A percentile compares a stretch with the other conserved stretches of the same genome.
These are phyloP conservation scores for Paxillus ammoniavirescens DNA, from an alignment of 768 basidiomycete species.

Conservation along the genomic window DNA sequence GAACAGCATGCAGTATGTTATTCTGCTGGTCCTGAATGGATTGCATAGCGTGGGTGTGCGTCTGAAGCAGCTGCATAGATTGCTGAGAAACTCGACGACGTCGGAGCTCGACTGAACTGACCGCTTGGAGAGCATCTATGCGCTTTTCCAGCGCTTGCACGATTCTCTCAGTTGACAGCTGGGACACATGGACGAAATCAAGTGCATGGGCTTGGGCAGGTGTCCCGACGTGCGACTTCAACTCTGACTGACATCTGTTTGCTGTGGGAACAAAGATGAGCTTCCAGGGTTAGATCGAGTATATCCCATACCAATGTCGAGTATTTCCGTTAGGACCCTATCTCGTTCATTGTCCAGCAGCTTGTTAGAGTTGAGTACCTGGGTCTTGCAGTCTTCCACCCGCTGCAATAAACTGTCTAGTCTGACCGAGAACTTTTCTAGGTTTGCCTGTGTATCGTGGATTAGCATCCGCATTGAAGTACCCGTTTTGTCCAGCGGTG, in stretches of 20 bases:
- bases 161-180: constrained; percentile 37
- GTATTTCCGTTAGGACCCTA: constrained; percentile 49
- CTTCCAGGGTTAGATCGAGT: neutral
- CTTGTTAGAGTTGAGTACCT: constrained; percentile 51
- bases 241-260: constrained; percentile 59
- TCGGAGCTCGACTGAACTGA: constrained; percentile 23
- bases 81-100: constrained; percentile 21
- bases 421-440: constrained; percentile 63
- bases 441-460: constrained; percentile 69
- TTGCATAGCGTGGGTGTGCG: constrained; percentile 55
- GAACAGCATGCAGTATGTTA: constrained; percentile 41
- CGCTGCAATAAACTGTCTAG: constrained; percentile 51
- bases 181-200: constrained; percentile 38
- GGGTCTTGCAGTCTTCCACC: constrained; percentile 51
- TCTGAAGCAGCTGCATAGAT: constrained; percentile 45
- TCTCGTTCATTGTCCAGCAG: constrained; percentile 64
- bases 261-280: constrained; percentile 37
- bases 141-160: constrained; percentile 52
- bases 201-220: constrained; percentile 49
- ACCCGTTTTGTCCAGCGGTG: constrained; percentile 61
- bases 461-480: constrained; percentile 72
- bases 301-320: constrained; percentile 10
- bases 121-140: constrained; percentile 54
- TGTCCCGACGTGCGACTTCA: constrained; percentile 55
- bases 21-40: constrained; percentile 44